phyloP scores from a whole-genome alignment of 768 basidiomycete species.

The Leccinum ochraceum region DNA sequence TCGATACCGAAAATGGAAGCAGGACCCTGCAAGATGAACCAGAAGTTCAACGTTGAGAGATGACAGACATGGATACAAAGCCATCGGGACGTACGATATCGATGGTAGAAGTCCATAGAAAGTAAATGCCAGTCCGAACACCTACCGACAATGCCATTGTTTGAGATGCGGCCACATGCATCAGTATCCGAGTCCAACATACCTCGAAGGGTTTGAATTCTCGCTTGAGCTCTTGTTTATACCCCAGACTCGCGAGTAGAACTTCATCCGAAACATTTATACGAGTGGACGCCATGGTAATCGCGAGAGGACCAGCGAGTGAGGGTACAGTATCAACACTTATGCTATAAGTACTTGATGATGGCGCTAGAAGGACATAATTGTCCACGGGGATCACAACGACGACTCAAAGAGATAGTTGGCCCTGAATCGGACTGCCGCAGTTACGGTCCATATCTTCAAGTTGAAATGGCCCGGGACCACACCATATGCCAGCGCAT shows the following conservation, averaged over 20 bases:
- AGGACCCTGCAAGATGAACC: constrained; percentile 36
- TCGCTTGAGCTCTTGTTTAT: constrained; percentile 37
- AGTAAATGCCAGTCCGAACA: constrained; percentile 68
- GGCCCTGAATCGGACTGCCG: not conserved
- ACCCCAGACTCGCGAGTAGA: constrained; percentile 30
- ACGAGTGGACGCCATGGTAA: constrained; percentile 3
- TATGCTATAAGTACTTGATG: not conserved
- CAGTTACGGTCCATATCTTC: not conserved
- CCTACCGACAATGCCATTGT: constrained; percentile 37
- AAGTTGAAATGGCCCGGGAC: no score
- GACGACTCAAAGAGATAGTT: not conserved
- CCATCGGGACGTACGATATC: constrained; percentile 45
- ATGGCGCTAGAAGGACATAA: not conserved
- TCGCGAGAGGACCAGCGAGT: not conserved
- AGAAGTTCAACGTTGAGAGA: not conserved
- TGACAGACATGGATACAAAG: constrained; percentile 10
- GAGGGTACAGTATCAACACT: not conserved
- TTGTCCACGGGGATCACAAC: not conserved
- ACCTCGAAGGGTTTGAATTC: constrained; percentile 35
- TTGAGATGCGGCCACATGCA: not conserved
- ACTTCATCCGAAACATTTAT: constrained; percentile 26
- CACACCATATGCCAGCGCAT: no score
- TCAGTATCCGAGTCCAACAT: not conserved
- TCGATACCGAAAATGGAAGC: constrained; percentile 43
- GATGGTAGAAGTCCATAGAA: constrained; percentile 67